phyloP scores from a whole-genome alignment of 2,329 filamentous ascomycete genomes.

The Cadophora malorum region DNA sequence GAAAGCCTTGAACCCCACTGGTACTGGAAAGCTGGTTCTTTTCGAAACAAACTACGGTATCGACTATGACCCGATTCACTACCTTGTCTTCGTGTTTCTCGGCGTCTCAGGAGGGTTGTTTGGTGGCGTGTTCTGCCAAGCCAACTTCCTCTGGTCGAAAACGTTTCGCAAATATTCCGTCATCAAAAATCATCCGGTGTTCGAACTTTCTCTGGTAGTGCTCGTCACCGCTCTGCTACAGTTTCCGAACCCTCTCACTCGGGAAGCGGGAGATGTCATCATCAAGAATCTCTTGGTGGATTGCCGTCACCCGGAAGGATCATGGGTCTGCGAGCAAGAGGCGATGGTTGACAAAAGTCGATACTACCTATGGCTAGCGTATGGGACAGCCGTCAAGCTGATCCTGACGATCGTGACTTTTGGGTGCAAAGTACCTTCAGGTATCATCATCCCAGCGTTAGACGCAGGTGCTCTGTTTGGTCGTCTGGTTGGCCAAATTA shows the following conservation, averaged over 20 bases:
- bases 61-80: constrained; percentile 60
- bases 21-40: constrained; percentile 64
- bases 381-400: constrained; percentile 61
- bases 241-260: constrained; percentile 60
- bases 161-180: constrained; percentile 58
- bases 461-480: constrained; percentile 65
- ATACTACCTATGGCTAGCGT: constrained; percentile 58
- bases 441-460: constrained; percentile 65
- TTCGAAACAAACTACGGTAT: constrained; percentile 66
- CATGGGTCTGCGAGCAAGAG: constrained; percentile 61
- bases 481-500: constrained; percentile 54
- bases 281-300: constrained; percentile 64
- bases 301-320: constrained; percentile 50
- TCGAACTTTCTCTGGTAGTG: constrained; percentile 61
- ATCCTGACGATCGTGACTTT: constrained; percentile 64
- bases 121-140: constrained; percentile 63
- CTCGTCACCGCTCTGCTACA: constrained; percentile 60
- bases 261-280: constrained; percentile 61
- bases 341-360: constrained; percentile 45
- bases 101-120: constrained; percentile 64
- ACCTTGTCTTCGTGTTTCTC: constrained; percentile 61
- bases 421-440: constrained; percentile 64
- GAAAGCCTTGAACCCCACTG: constrained; percentile 63
- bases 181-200: constrained; percentile 61
- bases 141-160: constrained; percentile 63